phyloP scores from a whole-genome alignment of 176 grass and related monocot species.

The Hsuehochloa calcarea region DNA sequence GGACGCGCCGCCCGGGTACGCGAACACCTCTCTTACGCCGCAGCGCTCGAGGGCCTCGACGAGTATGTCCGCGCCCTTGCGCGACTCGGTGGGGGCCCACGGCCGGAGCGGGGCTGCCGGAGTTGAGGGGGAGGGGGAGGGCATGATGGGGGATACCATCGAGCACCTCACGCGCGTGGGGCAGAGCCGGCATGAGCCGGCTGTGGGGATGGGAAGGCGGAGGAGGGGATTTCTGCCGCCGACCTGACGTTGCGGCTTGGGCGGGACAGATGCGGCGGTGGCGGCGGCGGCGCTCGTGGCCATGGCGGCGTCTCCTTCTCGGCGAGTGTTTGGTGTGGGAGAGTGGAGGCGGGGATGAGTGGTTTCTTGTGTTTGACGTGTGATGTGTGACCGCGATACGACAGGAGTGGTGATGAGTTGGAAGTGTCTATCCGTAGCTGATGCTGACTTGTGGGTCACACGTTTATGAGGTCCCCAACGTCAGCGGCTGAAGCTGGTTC shows the following conservation, averaged over 20 bases:
- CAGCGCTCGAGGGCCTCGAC: conserved; percentile 88
- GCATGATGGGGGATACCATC: conserved; percentile 37
- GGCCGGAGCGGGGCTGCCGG: conserved; percentile 44
- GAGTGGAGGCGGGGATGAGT: no score
- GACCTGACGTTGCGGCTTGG: background rate
- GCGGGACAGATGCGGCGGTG: background rate
- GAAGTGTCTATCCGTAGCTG: no score
- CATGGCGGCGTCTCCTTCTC: conserved; percentile 6
- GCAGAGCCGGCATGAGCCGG: no score
- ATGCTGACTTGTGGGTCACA: no score
- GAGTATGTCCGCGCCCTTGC: conserved; percentile 95
- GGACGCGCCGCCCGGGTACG: conserved; percentile 92
- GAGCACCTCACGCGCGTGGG: conserved; percentile 46
- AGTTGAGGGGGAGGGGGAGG: background rate
- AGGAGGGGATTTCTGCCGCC: background rate
- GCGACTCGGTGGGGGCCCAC: conserved; percentile 52
- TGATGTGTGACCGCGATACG: no score
- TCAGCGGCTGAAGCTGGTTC: no score
- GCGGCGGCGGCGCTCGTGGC: conserved; percentile 16
- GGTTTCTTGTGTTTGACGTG: no score
- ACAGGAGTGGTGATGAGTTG: no score
- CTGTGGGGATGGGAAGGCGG: background rate
- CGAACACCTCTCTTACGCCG: conserved; percentile 81
- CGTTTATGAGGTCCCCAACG: no score
- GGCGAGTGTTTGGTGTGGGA: no score